phyloP scores from a whole-genome alignment of 1,139 yeast species.

The Yamadazyma friedrichii region DNA sequence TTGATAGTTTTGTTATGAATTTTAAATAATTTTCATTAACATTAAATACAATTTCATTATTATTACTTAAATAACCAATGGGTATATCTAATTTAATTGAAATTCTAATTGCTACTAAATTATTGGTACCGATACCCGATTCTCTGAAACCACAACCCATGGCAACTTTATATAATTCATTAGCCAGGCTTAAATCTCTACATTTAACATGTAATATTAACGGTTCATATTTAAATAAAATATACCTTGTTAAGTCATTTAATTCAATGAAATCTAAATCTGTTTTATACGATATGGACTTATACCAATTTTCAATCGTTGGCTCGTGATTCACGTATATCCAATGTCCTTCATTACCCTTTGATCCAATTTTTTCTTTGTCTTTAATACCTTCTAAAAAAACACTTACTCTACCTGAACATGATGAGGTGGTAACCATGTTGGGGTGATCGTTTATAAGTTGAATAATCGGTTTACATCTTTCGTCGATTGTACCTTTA shows the following conservation, averaged over 20 bases:
- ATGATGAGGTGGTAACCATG: slow-evolving; percentile 84
- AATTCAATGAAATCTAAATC: slow-evolving; percentile 13
- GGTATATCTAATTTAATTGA: slow-evolving; percentile 74
- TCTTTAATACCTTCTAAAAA: slow-evolving; percentile 64
- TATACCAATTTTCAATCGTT: slow-evolving; percentile 54
- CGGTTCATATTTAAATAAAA: slow-evolving; percentile 80
- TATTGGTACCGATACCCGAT: slow-evolving; percentile 78
- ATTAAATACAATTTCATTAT: slow-evolving; percentile 28
- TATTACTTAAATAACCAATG: slow-evolving; percentile 51
- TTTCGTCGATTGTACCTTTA: slow-evolving; percentile 75
- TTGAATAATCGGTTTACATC: slow-evolving; percentile 68
- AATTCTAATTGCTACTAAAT: slow-evolving; percentile 74
- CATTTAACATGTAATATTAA: slow-evolving; percentile 82
- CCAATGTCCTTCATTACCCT: slow-evolving; percentile 85
- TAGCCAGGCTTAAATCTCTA: slow-evolving; percentile 57
- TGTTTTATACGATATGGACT: slow-evolving; percentile 15
- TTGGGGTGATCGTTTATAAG: slow-evolving; percentile 61
- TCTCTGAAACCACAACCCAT: slow-evolving; percentile 87
- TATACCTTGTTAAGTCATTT: slow-evolving; percentile 41
- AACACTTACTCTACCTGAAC: slow-evolving; percentile 84
- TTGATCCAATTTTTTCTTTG: slow-evolving; percentile 63
- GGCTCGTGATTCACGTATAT: slow-evolving; percentile 72
- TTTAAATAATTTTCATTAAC: slow-evolving; percentile 51
- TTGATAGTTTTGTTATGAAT: slow-evolving; percentile 48
- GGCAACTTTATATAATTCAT: slow-evolving; percentile 62